Percentiles rank a stretch among this genome's conserved stretches.
phyloP scores from a whole-genome alignment of 2,329 filamentous ascomycete species.

The Amylocarpus encephaloides region DNA sequence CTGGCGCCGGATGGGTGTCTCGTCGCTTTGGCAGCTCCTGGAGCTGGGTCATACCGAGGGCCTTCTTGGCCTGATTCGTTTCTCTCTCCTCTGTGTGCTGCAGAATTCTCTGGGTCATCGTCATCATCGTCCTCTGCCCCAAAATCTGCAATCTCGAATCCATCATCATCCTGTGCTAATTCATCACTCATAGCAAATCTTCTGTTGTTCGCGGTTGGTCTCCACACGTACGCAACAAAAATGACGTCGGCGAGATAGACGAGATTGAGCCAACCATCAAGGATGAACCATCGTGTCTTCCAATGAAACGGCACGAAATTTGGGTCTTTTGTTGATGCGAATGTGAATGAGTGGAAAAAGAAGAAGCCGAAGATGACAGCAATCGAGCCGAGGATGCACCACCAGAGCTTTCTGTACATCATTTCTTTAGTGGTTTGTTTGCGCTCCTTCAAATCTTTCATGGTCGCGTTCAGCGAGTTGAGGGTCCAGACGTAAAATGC shows the following conservation, averaged over 20 bases:
- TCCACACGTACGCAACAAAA: conserved; percentile 93
- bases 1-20: conserved; percentile 10
- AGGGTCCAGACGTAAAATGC: conserved; percentile 99
- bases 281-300: conserved; percentile 94
- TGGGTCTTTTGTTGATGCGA: conserved; percentile 75
- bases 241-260: conserved; percentile 92
- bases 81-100: conserved; percentile 40
- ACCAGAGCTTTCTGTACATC: conserved; percentile 99
- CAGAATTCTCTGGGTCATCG: conserved; percentile 42
- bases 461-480: conserved; percentile 87
- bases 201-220: conserved; percentile 92
- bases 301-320: conserved; percentile 95
- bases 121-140: conserved; percentile 63
- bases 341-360: conserved; percentile 95
- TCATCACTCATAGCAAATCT: conserved; percentile 99
- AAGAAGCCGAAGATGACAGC: conserved; percentile 97
- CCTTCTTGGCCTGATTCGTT: conserved; percentile 34
- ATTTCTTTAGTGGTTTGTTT: conserved; percentile 88
- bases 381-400: conserved; percentile 89
- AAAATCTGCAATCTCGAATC: conserved; percentile 93
- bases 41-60: conserved; percentile 32
- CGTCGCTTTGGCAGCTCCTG: conserved; percentile 11
- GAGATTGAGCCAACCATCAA: conserved; percentile 95
- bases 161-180: conserved; percentile 96
- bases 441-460: conserved; percentile 91